Percentiles rank a stretch among this genome's conserved stretches.
phyloP scores from a whole-genome alignment of 1,284 basidiomycete genomes.

The Melanopsichium pennsylvanicum region DNA sequence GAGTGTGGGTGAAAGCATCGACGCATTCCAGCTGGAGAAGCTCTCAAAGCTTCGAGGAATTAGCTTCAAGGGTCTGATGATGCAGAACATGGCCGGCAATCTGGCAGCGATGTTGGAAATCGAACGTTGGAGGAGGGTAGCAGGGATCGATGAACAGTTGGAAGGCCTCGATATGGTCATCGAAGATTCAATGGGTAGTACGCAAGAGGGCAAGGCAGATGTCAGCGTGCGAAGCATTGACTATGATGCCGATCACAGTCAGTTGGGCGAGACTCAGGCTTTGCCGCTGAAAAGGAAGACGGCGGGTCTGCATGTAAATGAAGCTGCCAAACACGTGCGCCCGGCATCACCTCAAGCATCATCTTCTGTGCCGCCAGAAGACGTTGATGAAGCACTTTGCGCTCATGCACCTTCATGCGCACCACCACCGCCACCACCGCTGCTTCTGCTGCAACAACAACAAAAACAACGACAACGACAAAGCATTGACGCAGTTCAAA shows the following conservation, averaged over 20 bases:
- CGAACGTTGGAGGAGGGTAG: conserved; percentile 34
- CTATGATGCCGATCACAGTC: conserved; percentile 46
- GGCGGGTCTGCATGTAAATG: too few relatives aligned
- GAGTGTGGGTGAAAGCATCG: conserved; percentile 13
- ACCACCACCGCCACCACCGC: not conserved
- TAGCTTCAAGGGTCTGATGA: conserved; percentile 40
- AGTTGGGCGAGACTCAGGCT: conserved; percentile 25
- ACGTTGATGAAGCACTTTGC: too few relatives aligned
- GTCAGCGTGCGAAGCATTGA: conserved; percentile 14
- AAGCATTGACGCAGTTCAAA: not conserved
- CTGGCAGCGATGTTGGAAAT: conserved; percentile 42
- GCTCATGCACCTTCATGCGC: not conserved
- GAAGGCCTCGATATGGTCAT: conserved; percentile 6
- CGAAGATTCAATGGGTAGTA: conserved; percentile 6
- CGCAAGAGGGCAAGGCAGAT: conserved; percentile 4
- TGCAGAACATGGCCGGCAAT: conserved; percentile 47
- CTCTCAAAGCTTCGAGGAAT: conserved; percentile 23
- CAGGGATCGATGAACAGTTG: conserved; percentile 16
- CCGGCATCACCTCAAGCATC: too few relatives aligned
- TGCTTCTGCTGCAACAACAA: too few relatives aligned
- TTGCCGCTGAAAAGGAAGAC: too few relatives aligned
- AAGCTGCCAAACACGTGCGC: too few relatives aligned
- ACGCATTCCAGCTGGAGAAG: conserved; percentile 15
- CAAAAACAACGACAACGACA: too few relatives aligned
- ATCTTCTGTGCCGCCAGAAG: too few relatives aligned